These are phyloP conservation scores for Antrodiella citrinella DNA, from an alignment of 768 basidiomycete genomes.

Conservation along the genomic window DNA sequence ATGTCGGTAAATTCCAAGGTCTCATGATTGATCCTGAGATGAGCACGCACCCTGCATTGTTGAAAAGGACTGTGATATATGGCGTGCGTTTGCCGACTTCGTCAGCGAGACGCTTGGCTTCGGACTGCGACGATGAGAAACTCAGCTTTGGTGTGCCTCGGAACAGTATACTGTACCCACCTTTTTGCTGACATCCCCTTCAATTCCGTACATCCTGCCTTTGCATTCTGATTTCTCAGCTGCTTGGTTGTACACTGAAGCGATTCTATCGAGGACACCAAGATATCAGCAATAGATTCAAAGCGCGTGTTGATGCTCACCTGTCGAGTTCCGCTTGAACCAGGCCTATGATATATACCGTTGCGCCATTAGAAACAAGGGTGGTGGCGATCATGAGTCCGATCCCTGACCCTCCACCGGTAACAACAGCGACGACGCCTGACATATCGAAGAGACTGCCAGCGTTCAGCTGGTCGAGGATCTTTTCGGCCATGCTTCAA, in stretches of 20 bases:
- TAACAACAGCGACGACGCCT: slow-evolving; percentile 39
- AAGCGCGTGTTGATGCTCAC: slow-evolving; percentile 13
- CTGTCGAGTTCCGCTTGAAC: slow-evolving; percentile 32
- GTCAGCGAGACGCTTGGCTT: slow-evolving; percentile 33
- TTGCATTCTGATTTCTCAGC: slow-evolving; percentile 19
- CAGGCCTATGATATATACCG: slow-evolving; percentile 40
- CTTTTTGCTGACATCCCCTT: slow-evolving; percentile 35
- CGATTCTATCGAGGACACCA: background rate
- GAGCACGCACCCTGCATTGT: slow-evolving; percentile 33
- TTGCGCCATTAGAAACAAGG: slow-evolving; percentile 39
- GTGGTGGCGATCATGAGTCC: slow-evolving; percentile 43
- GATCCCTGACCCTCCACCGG: slow-evolving; percentile 39
- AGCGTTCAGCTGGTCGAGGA: slow-evolving; percentile 28
- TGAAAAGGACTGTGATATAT: slow-evolving; percentile 39
- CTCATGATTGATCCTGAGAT: background rate
- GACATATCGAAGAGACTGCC: slow-evolving; percentile 34
- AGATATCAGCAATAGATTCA: background rate
- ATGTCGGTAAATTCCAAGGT: background rate
- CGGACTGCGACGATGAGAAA: slow-evolving; percentile 22
- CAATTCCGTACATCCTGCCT: slow-evolving; percentile 33
- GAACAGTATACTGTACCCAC: slow-evolving; percentile 11
- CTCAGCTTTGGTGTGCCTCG: background rate
- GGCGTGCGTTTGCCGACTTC: slow-evolving; percentile 30
- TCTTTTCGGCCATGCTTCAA: slow-evolving; percentile 17
- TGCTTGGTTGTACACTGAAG: slow-evolving; percentile 31